These are phyloP conservation scores for Alternaria brassicae DNA, from an alignment of 2,329 filamentous ascomycete genomes.

Conservation along the genomic window DNA sequence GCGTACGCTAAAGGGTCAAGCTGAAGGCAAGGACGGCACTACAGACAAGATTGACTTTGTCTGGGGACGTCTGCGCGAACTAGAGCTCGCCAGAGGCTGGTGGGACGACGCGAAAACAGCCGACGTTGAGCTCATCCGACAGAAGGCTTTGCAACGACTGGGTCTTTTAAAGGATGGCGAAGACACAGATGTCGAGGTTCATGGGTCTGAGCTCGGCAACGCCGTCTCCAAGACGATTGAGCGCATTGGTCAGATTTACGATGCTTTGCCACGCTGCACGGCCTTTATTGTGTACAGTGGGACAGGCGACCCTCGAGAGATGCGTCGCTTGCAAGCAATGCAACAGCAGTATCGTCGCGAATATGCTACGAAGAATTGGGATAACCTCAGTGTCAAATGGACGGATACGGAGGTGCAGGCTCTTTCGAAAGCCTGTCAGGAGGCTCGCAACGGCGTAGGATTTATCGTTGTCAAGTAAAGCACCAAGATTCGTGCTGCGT, in stretches of 20 bases:
- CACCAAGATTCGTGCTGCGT: constrained; percentile 40
- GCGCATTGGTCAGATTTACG: constrained; percentile 61
- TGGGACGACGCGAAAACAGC: constrained; percentile 60
- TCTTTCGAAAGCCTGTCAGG: constrained; percentile 62
- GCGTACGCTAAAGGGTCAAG: constrained; percentile 59
- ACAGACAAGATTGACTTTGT: constrained; percentile 66
- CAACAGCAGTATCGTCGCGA: constrained; percentile 64
- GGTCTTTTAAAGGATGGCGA: constrained; percentile 26
- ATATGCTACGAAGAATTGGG: constrained; percentile 67
- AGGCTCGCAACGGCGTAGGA: constrained; percentile 64
- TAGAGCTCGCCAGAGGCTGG: constrained; percentile 68
- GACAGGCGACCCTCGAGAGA: constrained; percentile 67
- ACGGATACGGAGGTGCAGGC: constrained; percentile 69
- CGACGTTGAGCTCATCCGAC: constrained; percentile 41
- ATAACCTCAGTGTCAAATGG: constrained; percentile 68
- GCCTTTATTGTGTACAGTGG: constrained; percentile 69
- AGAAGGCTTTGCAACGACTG: constrained; percentile 35
- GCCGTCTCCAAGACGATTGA: constrained; percentile 60
- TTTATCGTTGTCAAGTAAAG: constrained; percentile 66
- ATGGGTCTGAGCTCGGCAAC: constrained; percentile 49
- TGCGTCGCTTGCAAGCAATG: constrained; percentile 63
- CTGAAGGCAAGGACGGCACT: constrained; percentile 52
- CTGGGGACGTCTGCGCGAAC: constrained; percentile 68
- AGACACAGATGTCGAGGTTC: constrained; percentile 29
- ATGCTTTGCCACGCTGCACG: constrained; percentile 64